Base-by-base conservation (phyloP, 2,329 filamentous ascomycete species). In the Botryosphaeria dothidea region DNA sequence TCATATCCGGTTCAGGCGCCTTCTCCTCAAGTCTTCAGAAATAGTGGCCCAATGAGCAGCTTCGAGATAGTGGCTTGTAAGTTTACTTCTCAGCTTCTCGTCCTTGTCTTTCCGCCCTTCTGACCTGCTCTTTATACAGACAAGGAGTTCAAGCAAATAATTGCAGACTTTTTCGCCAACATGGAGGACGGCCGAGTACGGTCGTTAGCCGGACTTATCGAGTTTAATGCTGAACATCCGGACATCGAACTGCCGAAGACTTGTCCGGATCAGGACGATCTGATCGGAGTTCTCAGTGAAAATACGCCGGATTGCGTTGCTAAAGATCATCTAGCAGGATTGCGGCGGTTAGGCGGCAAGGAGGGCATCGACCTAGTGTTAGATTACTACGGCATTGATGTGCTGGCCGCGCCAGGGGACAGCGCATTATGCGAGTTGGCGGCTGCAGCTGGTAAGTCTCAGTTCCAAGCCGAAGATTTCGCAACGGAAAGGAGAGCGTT, bases 51-150 rank as follows among this genome's bases (percentile, higher is more conserved):
- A 7, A 51, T 71, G 63, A 76, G 76, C 48, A 71, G 72, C 66
- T 77, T 76, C 61, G 75, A 77, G 67, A 72, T 74, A 48, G 72
- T 77, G 41, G 74, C 76, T 46, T 76, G 74, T 77, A 68, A 69
- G 74, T 71, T 25, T 31, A 8, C 27, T 29, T 9, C 0, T 3
- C 23, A 15, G 9, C 17, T 17, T 11, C 7, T 41, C 17, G 17
- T n/a, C 38, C n/a, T 41, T 5, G 38, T 41, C 38, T 13, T 17
- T 15, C 5, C 17, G 17, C 9, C 17, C 38, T 41, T 41, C 38
- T 41, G 15, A 41, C 21, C 13, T 9, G 48, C 3, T 34, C 9
- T 0, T 3, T 2, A 2, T 1, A 3, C 45, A 77, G 74, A 75
- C 46, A 71, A 73, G 3, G 75, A 77, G 51, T 77, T 76, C 68